A percentile compares a stretch with the other conserved stretches of the same genome.
Evolutionary conservation across 2,329 filamentous ascomycete species (phyloP).

Genomic region (Blastomyces percursus): DNA sequence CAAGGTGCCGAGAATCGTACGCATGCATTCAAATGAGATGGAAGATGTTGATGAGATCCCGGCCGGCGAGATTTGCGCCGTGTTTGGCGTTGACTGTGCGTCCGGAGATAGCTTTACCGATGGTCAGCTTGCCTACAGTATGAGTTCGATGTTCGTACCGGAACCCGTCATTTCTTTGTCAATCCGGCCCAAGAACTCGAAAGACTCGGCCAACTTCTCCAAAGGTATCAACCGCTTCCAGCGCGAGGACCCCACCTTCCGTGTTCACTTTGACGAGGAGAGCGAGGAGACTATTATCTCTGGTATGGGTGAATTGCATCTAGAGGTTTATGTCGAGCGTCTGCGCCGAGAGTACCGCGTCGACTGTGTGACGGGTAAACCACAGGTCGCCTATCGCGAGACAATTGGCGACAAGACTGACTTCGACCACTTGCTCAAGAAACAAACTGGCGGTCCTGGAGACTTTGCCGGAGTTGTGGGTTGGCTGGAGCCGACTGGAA

Average conservation of each 20-base stretch:
- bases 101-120: conserved; percentile 98
- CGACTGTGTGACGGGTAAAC: conserved; percentile 89
- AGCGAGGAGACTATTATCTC: conserved; percentile 96
- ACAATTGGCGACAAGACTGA: conserved; percentile 69
- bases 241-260: conserved; percentile 94
- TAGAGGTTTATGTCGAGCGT: conserved; percentile 95
- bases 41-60: conserved; percentile 89
- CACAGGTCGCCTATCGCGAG: conserved; percentile 93
- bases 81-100: conserved; percentile 95
- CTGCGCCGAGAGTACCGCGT: conserved; percentile 95
- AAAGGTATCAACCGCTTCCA: conserved; percentile 99
- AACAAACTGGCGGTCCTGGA: conserved; percentile 89
- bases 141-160: conserved; percentile 95
- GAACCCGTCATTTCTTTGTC: conserved; percentile 97
- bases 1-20: conserved; percentile 90
- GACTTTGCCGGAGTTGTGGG: conserved; percentile 90
- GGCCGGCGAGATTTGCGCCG: conserved; percentile 94
- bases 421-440: conserved; percentile 90
- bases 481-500: conserved; percentile 74
- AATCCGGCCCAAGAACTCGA: conserved; percentile 89
- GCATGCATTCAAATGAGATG: conserved; percentile 99
- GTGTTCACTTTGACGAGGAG: conserved; percentile 82
- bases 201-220: conserved; percentile 86
- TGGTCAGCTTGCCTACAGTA: conserved; percentile 79
- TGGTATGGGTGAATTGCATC: conserved; percentile 93